Conservation (phyloP, 805 yeast species). For the Candida chilensis region DNA sequence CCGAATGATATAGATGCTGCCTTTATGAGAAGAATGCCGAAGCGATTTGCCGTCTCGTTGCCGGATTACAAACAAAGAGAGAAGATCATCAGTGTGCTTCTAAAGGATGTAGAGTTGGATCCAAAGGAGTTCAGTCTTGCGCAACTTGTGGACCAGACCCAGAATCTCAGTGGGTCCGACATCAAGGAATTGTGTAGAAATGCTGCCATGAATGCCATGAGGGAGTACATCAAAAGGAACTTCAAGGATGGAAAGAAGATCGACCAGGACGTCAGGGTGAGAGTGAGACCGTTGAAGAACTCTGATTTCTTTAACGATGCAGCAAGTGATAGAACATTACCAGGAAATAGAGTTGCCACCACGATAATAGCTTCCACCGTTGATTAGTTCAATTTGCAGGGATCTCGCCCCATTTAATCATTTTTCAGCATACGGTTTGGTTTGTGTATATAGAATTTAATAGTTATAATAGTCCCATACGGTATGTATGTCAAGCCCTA, state of each 20-base stretch:
- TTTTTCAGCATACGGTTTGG: no score
- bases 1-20: slow-evolving; percentile 90
- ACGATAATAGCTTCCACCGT: not conserved
- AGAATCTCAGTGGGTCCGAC: slow-evolving; percentile 85
- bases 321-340: slow-evolving; percentile 3
- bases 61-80: slow-evolving; percentile 64
- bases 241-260: slow-evolving; percentile 26
- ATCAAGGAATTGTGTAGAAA: slow-evolving; percentile 85
- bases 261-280: slow-evolving; percentile 4
- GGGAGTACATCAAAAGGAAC: slow-evolving; percentile 70
- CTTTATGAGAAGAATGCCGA: slow-evolving; percentile 87
- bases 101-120: slow-evolving; percentile 59
- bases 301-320: not conserved
- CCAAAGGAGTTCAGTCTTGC: slow-evolving; percentile 45
- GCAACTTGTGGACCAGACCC: slow-evolving; percentile 51
- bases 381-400: slow-evolving; percentile 1
- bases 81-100: slow-evolving; percentile 60
- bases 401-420: no score
- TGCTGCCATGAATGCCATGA: slow-evolving; percentile 83
- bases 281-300: slow-evolving; percentile 1
- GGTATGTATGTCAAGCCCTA: no score
- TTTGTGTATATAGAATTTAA: no score
- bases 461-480: no score
- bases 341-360: not conserved
- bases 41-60: slow-evolving; percentile 68